phyloP scores from a whole-genome alignment of 2,329 filamentous ascomycete species.

The Aspergillus phoenicis region DNA sequence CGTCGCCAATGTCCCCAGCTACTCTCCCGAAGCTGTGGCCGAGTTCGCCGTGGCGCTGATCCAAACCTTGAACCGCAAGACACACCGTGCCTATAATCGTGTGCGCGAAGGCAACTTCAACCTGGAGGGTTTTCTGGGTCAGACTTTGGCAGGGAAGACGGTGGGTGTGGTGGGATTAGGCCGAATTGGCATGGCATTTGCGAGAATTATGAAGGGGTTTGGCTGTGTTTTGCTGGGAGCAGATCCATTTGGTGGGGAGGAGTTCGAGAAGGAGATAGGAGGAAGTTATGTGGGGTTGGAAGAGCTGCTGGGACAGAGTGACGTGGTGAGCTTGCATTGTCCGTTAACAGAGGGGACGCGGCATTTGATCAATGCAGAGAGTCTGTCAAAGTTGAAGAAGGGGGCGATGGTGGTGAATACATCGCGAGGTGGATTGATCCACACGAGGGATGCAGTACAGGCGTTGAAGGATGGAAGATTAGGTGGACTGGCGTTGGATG shows the following conservation, averaged over 20 bases:
- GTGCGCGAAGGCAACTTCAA: slow-evolving; percentile 70
- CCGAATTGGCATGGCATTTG: slow-evolving; percentile 64
- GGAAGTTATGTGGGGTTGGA: slow-evolving; percentile 60
- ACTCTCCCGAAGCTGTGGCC: slow-evolving; percentile 69
- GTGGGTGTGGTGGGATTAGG: slow-evolving; percentile 68
- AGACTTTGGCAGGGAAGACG: slow-evolving; percentile 64
- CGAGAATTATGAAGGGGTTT: slow-evolving; percentile 65
- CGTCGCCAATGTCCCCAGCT: slow-evolving; percentile 68
- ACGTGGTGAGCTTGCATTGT: slow-evolving; percentile 68
- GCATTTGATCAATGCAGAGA: slow-evolving; percentile 61
- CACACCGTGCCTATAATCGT: slow-evolving; percentile 68
- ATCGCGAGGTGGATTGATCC: slow-evolving; percentile 65
- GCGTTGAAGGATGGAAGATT: slow-evolving; percentile 64
- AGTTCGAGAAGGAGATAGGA: slow-evolving; percentile 45
- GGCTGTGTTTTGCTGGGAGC: slow-evolving; percentile 64
- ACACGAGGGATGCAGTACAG: slow-evolving; percentile 61
- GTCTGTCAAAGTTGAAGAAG: slow-evolving; percentile 59
- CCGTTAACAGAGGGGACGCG: slow-evolving; percentile 63
- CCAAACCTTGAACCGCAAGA: slow-evolving; percentile 68
- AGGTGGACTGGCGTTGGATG: slow-evolving; percentile 66
- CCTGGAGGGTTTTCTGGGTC: slow-evolving; percentile 61
- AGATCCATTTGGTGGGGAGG: slow-evolving; percentile 58
- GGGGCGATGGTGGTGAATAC: slow-evolving; percentile 66
- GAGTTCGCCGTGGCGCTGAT: slow-evolving; percentile 70
- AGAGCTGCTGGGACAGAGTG: slow-evolving; percentile 56